A percentile compares a stretch with the other conserved stretches of the same genome.
Conservation (phyloP, 768 basidiomycete species). For the Boletus tomentosulus region DNA sequence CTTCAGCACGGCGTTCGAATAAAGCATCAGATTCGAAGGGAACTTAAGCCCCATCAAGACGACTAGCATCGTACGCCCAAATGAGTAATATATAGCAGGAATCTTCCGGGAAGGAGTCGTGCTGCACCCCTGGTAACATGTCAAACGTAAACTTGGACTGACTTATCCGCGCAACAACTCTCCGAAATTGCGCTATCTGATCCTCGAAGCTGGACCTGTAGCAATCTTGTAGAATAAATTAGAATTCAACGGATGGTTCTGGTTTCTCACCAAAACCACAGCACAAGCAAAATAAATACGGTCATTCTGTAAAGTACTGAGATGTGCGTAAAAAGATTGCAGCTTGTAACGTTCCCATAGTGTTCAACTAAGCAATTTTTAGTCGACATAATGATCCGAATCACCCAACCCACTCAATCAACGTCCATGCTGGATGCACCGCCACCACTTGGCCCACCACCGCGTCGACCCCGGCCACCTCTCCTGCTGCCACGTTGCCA, state of each 20-base stretch:
- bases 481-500: constrained; percentile 28
- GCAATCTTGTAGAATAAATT: not conserved
- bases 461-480: constrained; percentile 23
- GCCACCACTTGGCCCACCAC: constrained; percentile 12
- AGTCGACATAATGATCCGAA: not conserved
- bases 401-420: constrained; percentile 16
- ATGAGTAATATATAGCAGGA: not conserved
- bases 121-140: too few relatives aligned
- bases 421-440: constrained; percentile 25
- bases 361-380: constrained; percentile 12
- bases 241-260: not conserved
- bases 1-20: not conserved
- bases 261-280: not conserved
- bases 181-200: too few relatives aligned
- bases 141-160: not conserved
- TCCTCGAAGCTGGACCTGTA: not conserved
- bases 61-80: not conserved
- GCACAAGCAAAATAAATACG: constrained; percentile 15
- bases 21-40: too few relatives aligned
- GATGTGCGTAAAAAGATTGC: constrained; percentile 17
- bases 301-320: constrained; percentile 25
- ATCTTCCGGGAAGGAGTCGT: too few relatives aligned
- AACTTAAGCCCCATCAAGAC: not conserved
- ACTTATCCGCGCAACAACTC: too few relatives aligned
- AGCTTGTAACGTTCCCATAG: constrained; percentile 10